Evolutionary conservation across 2,329 filamentous ascomycete species (phyloP), one percentile per base, ranked within the genome.

Genomic region (Penicillium sp.): DNA sequence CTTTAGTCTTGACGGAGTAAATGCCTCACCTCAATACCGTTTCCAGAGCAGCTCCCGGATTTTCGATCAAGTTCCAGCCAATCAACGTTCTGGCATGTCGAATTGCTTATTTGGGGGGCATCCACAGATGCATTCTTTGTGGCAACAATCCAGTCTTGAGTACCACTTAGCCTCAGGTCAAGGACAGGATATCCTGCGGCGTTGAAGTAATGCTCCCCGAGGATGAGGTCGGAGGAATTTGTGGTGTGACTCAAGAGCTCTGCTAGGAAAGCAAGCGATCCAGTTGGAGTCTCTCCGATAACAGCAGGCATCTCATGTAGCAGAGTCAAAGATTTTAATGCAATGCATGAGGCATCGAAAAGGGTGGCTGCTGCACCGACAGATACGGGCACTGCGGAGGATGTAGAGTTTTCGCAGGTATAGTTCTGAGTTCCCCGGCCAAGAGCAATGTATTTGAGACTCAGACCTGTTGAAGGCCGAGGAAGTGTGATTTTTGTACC

Each of bases 401-500:
- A 33, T 14, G 43, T 46, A 23, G 45, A 45, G 6, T 58, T 31
- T 11, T 40, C 37, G 26, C 69, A 62, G 3, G 59, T 57, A 6
- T 81, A 82, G 69, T 81, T 82, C 58, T 82, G 79, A 12, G 77
- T 79, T 37, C 80, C 80, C 23, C 73, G 68, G 51, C 79, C 80
- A 20, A 80, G 58, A 6, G 75, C 75, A 48, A 82, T 65, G 57
- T 77, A 73, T 54, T 77, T 71, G 47, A 82, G 75, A 8, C 57
- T 63, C 35, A 74, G 52, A 18, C 60, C 60, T 6, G 51, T 37
- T 3, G 67, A 61, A 9, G 73, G 73, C 6, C 29, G 29, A 14
- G 73, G 69, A 2, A 78, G 68, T 4, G 60, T 45, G 12, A 53
- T 33, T 3, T 56, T 50, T 15, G 66, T 63, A 8, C 64, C 53